phyloP scores from a whole-genome alignment of 768 basidiomycete genomes.

The Collybia mongolica region DNA sequence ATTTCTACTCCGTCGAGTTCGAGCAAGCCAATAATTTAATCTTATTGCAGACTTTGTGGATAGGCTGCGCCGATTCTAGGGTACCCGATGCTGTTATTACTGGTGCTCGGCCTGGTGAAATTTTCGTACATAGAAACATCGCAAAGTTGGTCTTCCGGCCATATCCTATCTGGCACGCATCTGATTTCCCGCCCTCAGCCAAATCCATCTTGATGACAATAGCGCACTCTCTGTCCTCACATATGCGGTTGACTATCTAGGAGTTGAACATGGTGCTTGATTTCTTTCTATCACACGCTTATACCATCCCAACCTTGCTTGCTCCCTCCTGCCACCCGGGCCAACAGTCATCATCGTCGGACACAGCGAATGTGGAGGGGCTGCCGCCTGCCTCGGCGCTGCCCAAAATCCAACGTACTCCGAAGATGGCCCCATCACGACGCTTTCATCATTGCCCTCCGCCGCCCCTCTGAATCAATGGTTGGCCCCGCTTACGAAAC shows the following conservation, averaged over 20 bases:
- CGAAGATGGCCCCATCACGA: conserved; percentile 27
- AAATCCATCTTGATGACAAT: conserved; percentile 70
- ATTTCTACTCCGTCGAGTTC: conserved; percentile 3
- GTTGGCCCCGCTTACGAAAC: conserved; percentile 63
- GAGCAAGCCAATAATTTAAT: conserved; percentile 5
- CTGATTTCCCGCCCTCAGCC: conserved; percentile 37
- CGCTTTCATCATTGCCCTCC: conserved; percentile 31
- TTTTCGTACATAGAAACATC: conserved; percentile 85
- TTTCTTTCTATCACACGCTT: conserved; percentile 19
- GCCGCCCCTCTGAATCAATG: conserved; percentile 62
- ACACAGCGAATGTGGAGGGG: conserved; percentile 84
- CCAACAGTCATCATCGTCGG: conserved; percentile 75
- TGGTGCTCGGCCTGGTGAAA: conserved; percentile 69
- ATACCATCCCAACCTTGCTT: conserved; percentile 28
- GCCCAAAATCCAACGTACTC: conserved; percentile 32
- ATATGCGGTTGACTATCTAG: conserved; percentile 70
- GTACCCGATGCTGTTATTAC: conserved; percentile 79
- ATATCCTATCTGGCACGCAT: neutral
- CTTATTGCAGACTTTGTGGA: conserved; percentile 63
- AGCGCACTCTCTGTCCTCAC: conserved; percentile 70
- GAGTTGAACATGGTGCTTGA: conserved; percentile 74
- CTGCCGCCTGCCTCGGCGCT: conserved; percentile 50
- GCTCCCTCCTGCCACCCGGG: conserved; percentile 15
- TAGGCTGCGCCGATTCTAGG: conserved; percentile 83
- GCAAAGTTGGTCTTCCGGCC: conserved; percentile 63